Base-by-base conservation (phyloP, 2,329 filamentous ascomycete genomes). In the Phialemoniopsis sp. region DNA sequence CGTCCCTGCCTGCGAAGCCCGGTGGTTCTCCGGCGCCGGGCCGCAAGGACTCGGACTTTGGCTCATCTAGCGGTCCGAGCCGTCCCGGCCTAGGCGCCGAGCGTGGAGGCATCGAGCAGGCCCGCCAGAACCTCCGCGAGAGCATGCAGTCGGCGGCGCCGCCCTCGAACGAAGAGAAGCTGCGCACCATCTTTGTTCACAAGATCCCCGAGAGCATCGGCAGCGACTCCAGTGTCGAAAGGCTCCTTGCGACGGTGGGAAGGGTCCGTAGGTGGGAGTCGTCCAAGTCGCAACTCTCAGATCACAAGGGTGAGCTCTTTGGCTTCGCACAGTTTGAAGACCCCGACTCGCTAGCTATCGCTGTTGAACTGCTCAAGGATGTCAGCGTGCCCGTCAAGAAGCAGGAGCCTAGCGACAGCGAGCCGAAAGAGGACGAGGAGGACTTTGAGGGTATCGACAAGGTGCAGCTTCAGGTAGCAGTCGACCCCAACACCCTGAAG, bases 251-350 rank as follows among this genome's bases (percentile, higher is more conserved):
- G 34, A 77, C 83, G n/a, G 85, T 86, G 1, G 90, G 90, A 31
- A 82, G 76, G 56, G 65, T 98, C 46, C 80, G 86, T 47, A 82
- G 89, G 52, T 98, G 90, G 89, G 89, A 90, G 46, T 73, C 88
- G 44, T 84, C 82, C 28, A 80, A 78, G 36, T 73, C 70, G 13
- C 64, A 72, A 28, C 55, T 69, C 13, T 58, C 69, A n/a, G 82
- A 89, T 48, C 80, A 86, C 48, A 93, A 91, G 64, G 82, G 82
- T 40, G 83, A 85, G 63, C 85, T 83, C 46, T 97, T 97, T 69
- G 93, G 91, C 13, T 97, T 98, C 64, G 93, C 91, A 43, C 87
- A 96, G 63, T 98, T 87, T 62, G 91, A 95, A 46, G 90, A 97
- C 60, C 81, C 84, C 17, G 87, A 95, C 61, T 91, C 89, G 48